Base-by-base conservation (phyloP, 768 basidiomycete species). In the Terana coerulea region DNA sequence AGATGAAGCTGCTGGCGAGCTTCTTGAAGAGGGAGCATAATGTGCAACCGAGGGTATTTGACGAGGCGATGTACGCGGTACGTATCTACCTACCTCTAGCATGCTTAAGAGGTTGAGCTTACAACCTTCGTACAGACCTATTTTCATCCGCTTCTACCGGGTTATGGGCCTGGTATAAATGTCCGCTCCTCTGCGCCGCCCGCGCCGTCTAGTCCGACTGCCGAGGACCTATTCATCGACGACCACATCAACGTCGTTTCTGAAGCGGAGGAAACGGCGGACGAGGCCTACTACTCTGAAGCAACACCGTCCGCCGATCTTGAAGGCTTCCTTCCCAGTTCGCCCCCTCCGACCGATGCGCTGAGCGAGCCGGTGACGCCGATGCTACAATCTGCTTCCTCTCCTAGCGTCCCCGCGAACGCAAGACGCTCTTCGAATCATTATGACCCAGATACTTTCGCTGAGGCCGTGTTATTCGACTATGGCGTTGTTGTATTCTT, bases 1-100 rank as follows among this genome's bases (percentile, higher is more conserved):
- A 84, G 63, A 86, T 90, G 80, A 94, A 91, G 66, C 69, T 88
- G 0, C 69, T 97, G 19, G 83, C 86, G 10, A 83, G 85, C 2
- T 95, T 94, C 62, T 64, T 97, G 64, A 95, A 95, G 68, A 75
- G 95, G 46, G 95, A 98, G 63, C 95, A 98, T 65, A 95, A 94
- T 49, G 93, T 95, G 10, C 75, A 71, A 9, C 91, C 85, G 1
- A 75, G 95, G 53, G 78, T 91, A 0, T 98, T 91, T 58, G 95
- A 97, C 65, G 95, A 98, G 69, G 94, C 93, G 0, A 69, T 95
- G 54, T 97, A 97, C 72, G 88, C 84, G 51, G 94, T 95, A 55
- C 71, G 90, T 77, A 12, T 10, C 5, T 14, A 41, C 24, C 36
- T 57, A 14, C 8, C 15, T 48, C 9, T 52, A 28, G n/a, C n/a